Evolutionary conservation across 2,329 filamentous ascomycete species (phyloP).

Genomic region (Calonectria hawksworthii): DNA sequence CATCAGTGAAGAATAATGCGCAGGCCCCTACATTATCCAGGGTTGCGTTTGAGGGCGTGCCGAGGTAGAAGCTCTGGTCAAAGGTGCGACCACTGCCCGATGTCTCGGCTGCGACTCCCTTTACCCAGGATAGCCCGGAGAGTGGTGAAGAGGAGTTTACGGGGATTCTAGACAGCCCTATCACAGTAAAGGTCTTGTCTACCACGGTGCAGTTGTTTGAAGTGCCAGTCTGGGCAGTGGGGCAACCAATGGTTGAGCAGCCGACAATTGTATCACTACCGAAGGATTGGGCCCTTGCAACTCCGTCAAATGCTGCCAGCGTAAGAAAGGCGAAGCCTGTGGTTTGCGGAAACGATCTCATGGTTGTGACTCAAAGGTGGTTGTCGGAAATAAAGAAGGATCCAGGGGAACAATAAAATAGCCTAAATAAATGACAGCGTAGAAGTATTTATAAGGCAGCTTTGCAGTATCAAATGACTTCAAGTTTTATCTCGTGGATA

Average conservation of each 20-base stretch:
- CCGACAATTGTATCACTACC: conserved; percentile 13
- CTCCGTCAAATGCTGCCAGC: neutral
- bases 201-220: conserved; percentile 16
- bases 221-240: neutral
- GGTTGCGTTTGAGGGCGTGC: neutral
- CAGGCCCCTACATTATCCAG: conserved; percentile 2
- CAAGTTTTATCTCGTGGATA: no score
- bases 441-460: no score
- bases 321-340: neutral
- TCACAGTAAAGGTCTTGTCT: neutral
- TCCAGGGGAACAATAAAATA: neutral
- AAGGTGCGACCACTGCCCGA: neutral
- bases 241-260: conserved; percentile 22
- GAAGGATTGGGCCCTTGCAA: neutral
- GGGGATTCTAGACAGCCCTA: conserved; percentile 21
- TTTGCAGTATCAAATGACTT: no score
- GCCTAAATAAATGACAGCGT: no score
- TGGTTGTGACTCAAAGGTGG: neutral
- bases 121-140: conserved; percentile 22
- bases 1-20: conserved; percentile 22
- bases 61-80: conserved; percentile 27
- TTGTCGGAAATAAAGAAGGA: neutral
- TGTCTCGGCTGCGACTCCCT: neutral
- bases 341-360: neutral
- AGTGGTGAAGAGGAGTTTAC: neutral